Conservation (phyloP, 108 stramenopile genomes). For the Poteriospumella lacustris region DNA sequence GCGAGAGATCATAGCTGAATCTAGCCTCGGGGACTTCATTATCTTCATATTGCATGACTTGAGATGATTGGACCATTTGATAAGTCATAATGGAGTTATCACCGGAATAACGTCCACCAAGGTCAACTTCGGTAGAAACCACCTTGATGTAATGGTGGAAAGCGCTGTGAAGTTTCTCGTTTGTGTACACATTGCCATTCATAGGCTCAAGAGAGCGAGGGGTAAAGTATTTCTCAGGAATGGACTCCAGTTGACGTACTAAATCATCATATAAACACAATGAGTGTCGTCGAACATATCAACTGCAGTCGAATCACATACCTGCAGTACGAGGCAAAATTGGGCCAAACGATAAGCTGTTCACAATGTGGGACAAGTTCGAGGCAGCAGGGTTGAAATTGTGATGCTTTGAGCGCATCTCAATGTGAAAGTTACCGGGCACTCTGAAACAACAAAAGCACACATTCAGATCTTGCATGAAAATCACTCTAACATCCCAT, state of each 20-base stretch:
- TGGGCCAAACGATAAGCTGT: slow-evolving; percentile 74
- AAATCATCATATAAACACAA: too few species aligned
- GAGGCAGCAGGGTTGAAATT: slow-evolving; percentile 74
- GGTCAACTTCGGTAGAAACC: neutral
- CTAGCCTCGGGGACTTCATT: slow-evolving; percentile 76
- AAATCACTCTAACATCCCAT: too few species aligned
- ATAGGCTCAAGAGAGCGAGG: slow-evolving; percentile 53
- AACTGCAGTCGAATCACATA: too few species aligned
- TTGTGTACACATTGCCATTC: slow-evolving; percentile 72
- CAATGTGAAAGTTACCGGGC: slow-evolving; percentile 93
- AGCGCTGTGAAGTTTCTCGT: slow-evolving; percentile 67
- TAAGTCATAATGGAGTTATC: neutral
- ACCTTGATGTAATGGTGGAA: slow-evolving; percentile 92
- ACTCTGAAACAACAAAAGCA: slow-evolving; percentile 56
- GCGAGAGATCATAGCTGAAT: slow-evolving; percentile 78
- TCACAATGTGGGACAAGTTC: slow-evolving; percentile 78
- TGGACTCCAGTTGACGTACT: too few species aligned
- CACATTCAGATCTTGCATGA: too few species aligned
- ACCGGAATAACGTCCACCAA: neutral
- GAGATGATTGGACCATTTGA: neutral
- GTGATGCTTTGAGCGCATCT: slow-evolving; percentile 79
- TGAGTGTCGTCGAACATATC: too few species aligned
- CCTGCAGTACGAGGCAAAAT: neutral
- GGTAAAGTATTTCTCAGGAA: slow-evolving; percentile 44
- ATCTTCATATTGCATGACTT: slow-evolving; percentile 60